phyloP scores from a whole-genome alignment of 768 basidiomycete species.

The Grammothele lineata region DNA sequence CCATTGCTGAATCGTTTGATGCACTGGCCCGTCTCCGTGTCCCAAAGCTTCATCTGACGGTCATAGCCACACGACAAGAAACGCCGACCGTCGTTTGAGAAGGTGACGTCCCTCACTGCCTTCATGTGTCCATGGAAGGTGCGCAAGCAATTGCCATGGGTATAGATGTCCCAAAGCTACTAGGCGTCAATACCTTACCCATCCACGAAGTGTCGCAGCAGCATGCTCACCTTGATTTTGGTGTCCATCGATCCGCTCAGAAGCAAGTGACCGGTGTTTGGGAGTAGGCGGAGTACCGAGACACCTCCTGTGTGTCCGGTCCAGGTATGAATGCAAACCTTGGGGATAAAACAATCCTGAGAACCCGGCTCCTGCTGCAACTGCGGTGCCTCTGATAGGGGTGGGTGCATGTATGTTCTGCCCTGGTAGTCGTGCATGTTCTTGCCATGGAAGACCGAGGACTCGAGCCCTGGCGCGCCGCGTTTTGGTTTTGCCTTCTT shows the following conservation, averaged over 20 bases:
- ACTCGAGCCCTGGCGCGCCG: constrained; percentile 81
- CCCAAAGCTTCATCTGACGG: constrained; percentile 98
- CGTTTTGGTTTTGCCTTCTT: constrained; percentile 80
- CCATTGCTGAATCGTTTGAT: constrained; percentile 95
- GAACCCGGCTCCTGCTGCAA: constrained; percentile 75
- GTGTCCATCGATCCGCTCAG: constrained; percentile 98
- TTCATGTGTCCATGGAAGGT: constrained; percentile 97
- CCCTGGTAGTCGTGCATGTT: constrained; percentile 97
- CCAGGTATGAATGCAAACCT: constrained; percentile 95
- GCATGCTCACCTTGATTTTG: constrained; percentile 79
- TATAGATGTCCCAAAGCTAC: constrained; percentile 98
- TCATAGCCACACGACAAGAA: constrained; percentile 96
- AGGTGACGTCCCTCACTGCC: constrained; percentile 93
- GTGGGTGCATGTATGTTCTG: constrained; percentile 95
- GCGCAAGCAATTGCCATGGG: constrained; percentile 91
- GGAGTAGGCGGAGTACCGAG: constrained; percentile 90
- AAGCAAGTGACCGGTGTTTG: constrained; percentile 87
- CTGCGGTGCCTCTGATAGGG: constrained; percentile 82
- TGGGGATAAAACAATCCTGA: constrained; percentile 92
- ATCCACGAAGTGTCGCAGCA: background rate
- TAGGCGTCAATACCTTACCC: constrained; percentile 8
- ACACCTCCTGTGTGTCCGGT: constrained; percentile 97
- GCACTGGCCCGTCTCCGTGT: constrained; percentile 98
- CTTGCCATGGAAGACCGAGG: constrained; percentile 96
- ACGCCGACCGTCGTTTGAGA: constrained; percentile 86